Percentiles rank a stretch among this genome's conserved stretches.
phyloP scores from a whole-genome alignment of 495 filamentous ascomycete genomes.

The Hypoxylon fragiforme region DNA sequence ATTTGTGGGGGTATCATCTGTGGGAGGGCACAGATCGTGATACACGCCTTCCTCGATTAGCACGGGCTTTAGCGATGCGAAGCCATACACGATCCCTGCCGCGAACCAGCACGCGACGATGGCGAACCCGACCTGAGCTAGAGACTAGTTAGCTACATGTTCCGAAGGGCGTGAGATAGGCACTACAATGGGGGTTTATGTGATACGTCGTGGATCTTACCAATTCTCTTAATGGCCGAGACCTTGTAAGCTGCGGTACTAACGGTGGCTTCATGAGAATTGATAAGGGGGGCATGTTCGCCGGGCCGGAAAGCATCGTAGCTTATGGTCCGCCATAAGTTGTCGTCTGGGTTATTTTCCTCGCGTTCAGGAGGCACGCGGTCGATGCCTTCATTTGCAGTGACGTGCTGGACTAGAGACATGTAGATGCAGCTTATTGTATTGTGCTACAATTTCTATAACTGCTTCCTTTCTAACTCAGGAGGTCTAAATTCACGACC shows the following conservation, averaged over 20 bases:
- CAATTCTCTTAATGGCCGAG: slow-evolving; percentile 52
- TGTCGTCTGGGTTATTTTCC: slow-evolving; percentile 18
- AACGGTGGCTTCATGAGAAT: slow-evolving; percentile 13
- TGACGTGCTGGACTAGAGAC: slow-evolving; percentile 33
- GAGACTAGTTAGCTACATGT: not conserved
- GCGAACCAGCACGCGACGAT: slow-evolving; percentile 66
- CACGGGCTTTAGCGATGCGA: slow-evolving; percentile 73
- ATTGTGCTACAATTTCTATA: not conserved
- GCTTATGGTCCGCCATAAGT: slow-evolving; percentile 34
- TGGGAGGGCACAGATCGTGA: slow-evolving; percentile 55
- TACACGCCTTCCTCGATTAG: slow-evolving; percentile 69
- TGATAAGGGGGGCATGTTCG: slow-evolving; percentile 5
- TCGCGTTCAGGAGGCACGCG: slow-evolving; percentile 28
- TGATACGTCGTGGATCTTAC: too few relatives aligned
- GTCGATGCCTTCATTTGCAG: slow-evolving; percentile 37
- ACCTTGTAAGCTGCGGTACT: slow-evolving; percentile 56
- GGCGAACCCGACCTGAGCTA: slow-evolving; percentile 62
- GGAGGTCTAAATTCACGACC: not conserved
- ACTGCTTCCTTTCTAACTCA: not conserved
- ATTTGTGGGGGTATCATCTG: slow-evolving; percentile 50
- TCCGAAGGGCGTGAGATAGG: not conserved
- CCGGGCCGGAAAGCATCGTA: slow-evolving; percentile 26
- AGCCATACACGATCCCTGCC: slow-evolving; percentile 73
- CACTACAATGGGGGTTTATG: too few relatives aligned
- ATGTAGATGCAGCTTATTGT: not conserved